A percentile compares a stretch with the other conserved stretches of the same genome.
These are phyloP conservation scores for Cladophialophora exuberans DNA, from an alignment of 2,329 filamentous ascomycete genomes.

Conservation along the genomic window DNA sequence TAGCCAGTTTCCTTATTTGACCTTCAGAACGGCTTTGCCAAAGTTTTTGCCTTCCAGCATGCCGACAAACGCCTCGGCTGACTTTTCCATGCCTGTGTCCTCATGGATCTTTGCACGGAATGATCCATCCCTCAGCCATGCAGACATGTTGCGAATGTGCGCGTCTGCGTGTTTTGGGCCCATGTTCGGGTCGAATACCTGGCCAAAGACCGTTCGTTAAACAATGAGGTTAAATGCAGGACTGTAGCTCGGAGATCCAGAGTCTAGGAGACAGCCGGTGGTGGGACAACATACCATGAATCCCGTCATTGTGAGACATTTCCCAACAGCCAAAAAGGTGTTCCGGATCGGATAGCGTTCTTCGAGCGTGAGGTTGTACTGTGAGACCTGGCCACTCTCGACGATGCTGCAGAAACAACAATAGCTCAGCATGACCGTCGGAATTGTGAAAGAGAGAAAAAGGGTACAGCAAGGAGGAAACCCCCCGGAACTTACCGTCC, in stretches of 20 bases:
- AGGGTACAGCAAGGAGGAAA: neutral
- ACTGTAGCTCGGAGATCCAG: too few relatives aligned
- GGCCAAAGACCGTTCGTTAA: too few relatives aligned
- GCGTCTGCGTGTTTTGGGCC: conserved; percentile 68
- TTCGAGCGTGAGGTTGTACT: conserved; percentile 68
- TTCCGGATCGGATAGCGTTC: conserved; percentile 70
- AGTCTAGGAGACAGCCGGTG: too few relatives aligned
- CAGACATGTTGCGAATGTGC: conserved; percentile 73
- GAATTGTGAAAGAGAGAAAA: neutral
- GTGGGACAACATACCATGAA: conserved; percentile 79
- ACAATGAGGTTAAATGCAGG: too few relatives aligned
- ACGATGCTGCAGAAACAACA: conserved; percentile 22
- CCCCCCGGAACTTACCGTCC: conserved; percentile 58
- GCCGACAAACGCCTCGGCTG: conserved; percentile 71
- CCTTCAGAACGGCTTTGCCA: conserved; percentile 81
- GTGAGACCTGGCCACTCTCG: conserved; percentile 59
- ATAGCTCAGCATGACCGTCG: neutral
- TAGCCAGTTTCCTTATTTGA: too few relatives aligned
- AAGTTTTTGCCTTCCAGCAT: conserved; percentile 81
- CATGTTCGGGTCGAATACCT: conserved; percentile 66
- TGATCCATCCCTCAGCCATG: conserved; percentile 75
- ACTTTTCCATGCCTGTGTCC: conserved; percentile 77
- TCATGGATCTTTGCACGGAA: conserved; percentile 71
- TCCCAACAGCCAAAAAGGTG: conserved; percentile 65
- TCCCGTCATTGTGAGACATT: conserved; percentile 69